A percentile compares a stretch with the other conserved stretches of the same genome.
These are phyloP conservation scores for Komagataella mondaviorum DNA, from an alignment of 805 yeast genomes.

Conservation along the genomic window DNA sequence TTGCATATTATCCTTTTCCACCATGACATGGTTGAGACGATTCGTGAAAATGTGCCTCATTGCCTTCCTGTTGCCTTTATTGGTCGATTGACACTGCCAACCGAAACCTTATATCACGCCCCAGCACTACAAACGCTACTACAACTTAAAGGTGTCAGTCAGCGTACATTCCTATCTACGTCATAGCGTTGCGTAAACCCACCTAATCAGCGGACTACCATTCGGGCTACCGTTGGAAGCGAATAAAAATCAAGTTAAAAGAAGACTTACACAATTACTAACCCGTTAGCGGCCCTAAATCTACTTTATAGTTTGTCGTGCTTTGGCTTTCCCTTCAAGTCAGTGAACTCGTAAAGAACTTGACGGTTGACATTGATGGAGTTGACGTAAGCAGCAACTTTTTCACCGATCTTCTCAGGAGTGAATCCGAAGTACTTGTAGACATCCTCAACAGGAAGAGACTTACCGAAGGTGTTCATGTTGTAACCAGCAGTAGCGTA, in stretches of 20 bases:
- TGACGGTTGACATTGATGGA: constrained; percentile 3
- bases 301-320: constrained; percentile 3
- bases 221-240: no score
- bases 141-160: no score
- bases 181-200: no score
- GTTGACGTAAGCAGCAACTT: constrained; percentile 10
- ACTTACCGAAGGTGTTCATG: constrained; percentile 20
- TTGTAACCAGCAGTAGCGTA: constrained; percentile 22
- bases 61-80: neutral
- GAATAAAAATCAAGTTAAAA: neutral
- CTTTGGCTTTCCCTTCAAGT: constrained; percentile 4
- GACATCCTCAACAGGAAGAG: constrained; percentile 17
- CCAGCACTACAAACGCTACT: neutral
- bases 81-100: neutral
- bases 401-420: constrained; percentile 12
- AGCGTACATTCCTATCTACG: no score
- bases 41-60: neutral
- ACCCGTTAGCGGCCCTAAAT: neutral
- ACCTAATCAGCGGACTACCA: no score
- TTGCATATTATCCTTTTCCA: neutral
- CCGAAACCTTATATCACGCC: neutral
- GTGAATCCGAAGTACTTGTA: constrained; percentile 20
- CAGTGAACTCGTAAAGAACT: constrained; percentile 6
- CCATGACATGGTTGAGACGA: no score
- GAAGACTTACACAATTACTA: neutral